Evolutionary conservation across 345 rosid genomes (phyloP).

Genomic region (Camelina laxa): DNA sequence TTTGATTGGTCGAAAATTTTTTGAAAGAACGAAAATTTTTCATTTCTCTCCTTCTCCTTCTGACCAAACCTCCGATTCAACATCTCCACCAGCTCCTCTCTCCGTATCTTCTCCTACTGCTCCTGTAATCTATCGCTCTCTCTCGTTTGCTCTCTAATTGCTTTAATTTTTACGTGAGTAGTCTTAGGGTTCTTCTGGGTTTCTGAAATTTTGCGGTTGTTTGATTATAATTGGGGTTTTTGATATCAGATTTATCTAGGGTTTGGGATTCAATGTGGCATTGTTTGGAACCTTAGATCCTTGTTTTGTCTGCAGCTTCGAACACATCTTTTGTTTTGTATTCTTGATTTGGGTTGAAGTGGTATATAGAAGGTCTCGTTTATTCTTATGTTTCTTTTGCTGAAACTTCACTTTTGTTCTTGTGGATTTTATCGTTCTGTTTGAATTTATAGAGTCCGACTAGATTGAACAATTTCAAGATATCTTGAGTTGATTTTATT

Average conservation of each 20-base stretch:
- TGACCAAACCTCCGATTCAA: constrained; percentile 54
- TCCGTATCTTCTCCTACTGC: constrained; percentile 53
- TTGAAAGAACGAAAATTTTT: too few relatives aligned
- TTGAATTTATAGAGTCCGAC: background rate
- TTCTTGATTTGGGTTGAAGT: background rate
- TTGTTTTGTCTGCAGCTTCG: constrained; percentile 10
- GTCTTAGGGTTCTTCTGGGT: background rate
- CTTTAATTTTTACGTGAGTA: background rate
- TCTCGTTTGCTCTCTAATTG: constrained; percentile 16
- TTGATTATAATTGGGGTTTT: background rate
- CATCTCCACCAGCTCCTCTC: constrained; percentile 50
- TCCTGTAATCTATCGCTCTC: constrained; percentile 42
- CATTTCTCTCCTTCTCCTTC: too few relatives aligned
- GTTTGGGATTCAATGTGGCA: background rate
- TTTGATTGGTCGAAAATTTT: too few relatives aligned
- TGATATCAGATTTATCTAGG: background rate
- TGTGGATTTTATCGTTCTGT: background rate
- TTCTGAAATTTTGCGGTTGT: constrained; percentile 9
- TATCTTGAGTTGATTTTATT: background rate
- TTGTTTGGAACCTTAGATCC: constrained; percentile 31
- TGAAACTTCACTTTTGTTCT: background rate
- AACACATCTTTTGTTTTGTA: background rate
- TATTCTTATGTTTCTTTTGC: too few relatives aligned
- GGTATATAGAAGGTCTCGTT: too few relatives aligned
- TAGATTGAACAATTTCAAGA: background rate